Percentiles rank a stretch among this genome's conserved stretches.
These are phyloP conservation scores for Diutina mesorugosa DNA, from an alignment of 1,139 yeast genomes.

Conservation along the genomic window DNA sequence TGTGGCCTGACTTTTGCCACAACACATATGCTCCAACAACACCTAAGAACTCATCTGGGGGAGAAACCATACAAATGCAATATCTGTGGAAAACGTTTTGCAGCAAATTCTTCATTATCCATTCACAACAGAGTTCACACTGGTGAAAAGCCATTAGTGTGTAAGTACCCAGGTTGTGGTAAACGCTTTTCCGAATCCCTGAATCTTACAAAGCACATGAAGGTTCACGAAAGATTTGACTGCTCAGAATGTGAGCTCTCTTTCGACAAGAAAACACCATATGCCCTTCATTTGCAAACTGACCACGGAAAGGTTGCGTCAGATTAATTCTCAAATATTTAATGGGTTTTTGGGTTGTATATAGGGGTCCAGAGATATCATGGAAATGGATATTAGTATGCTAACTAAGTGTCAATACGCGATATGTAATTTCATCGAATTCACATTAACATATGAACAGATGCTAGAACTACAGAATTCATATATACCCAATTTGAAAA, in stretches of 20 bases:
- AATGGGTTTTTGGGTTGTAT: background rate
- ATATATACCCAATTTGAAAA: too few species aligned
- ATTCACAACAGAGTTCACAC: constrained; percentile 43
- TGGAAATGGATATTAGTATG: background rate
- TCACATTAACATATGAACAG: too few species aligned
- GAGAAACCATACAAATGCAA: constrained; percentile 45
- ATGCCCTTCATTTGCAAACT: background rate
- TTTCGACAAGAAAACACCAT: constrained; percentile 32
- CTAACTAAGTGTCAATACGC: background rate
- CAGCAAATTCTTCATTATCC: constrained; percentile 41
- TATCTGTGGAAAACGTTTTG: constrained; percentile 37
- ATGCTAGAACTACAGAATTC: too few species aligned
- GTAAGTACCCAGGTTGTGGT: constrained; percentile 72
- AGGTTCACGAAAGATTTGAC: constrained; percentile 39
- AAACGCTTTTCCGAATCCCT: constrained; percentile 83
- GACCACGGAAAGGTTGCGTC: background rate
- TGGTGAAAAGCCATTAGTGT: constrained; percentile 65
- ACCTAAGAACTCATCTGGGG: constrained; percentile 79
- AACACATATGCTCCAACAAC: constrained; percentile 56
- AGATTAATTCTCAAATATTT: background rate
- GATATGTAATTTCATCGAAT: too few species aligned
- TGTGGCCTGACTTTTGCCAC: constrained; percentile 67
- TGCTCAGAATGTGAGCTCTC: constrained; percentile 41
- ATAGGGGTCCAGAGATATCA: background rate
- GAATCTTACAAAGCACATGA: constrained; percentile 80